phyloP scores from a whole-genome alignment of 768 basidiomycete genomes.

The Kwoniella bestiolae region DNA sequence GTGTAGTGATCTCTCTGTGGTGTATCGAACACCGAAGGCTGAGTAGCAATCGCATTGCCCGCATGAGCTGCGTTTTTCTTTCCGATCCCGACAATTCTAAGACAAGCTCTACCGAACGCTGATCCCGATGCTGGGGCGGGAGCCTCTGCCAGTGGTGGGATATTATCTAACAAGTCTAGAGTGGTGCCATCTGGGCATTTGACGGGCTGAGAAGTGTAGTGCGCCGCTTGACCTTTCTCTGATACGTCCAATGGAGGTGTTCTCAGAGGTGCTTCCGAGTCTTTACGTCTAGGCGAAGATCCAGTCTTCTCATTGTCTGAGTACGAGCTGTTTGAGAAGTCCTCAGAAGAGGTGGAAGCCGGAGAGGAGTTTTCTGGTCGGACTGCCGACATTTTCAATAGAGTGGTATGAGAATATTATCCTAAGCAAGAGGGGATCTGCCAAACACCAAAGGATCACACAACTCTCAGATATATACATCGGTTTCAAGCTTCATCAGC shows the following conservation, averaged over 20 bases:
- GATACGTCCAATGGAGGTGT: slow-evolving; percentile 12
- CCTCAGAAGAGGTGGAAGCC: slow-evolving; percentile 4
- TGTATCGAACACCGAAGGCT: slow-evolving; percentile 46
- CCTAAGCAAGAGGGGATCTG: too few relatives aligned
- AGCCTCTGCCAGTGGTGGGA: slow-evolving; percentile 12
- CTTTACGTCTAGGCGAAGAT: background rate
- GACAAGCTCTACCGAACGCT: slow-evolving; percentile 13
- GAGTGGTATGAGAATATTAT: background rate
- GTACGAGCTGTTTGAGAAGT: slow-evolving; percentile 1
- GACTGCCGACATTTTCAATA: background rate
- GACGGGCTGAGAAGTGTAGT: slow-evolving; percentile 6
- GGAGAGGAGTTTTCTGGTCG: slow-evolving; percentile 5
- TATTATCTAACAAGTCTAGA: slow-evolving; percentile 5
- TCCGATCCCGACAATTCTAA: slow-evolving; percentile 14
- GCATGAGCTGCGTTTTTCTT: slow-evolving; percentile 8
- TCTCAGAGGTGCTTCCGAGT: background rate
- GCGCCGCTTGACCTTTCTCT: slow-evolving; percentile 8
- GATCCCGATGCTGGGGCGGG: slow-evolving; percentile 6
- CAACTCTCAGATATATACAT: background rate
- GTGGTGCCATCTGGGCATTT: slow-evolving; percentile 12
- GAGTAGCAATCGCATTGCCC: slow-evolving; percentile 41
- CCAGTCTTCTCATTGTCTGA: slow-evolving; percentile 8
- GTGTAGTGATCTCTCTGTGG: slow-evolving; percentile 39
- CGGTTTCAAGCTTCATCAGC: too few relatives aligned
- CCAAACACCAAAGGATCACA: too few relatives aligned